Base-by-base conservation (phyloP, 805 yeast genomes). In the Barnettozyma botsteinii region DNA sequence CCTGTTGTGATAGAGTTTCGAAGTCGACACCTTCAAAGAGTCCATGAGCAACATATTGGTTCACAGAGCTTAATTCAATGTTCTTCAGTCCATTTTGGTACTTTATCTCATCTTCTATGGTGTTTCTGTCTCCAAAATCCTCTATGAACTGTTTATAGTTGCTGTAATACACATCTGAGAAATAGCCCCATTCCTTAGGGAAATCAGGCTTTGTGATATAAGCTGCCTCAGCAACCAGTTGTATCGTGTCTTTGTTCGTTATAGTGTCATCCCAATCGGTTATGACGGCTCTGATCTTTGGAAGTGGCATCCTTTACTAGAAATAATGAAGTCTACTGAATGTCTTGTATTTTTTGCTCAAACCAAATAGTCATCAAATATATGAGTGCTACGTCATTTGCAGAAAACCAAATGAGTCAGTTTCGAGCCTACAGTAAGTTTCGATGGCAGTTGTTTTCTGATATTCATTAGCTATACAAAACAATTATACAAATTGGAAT, bases 241-340 rank as follows among this genome's bases (percentile, higher is more conserved):
- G 55, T 22, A 79, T 70, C 1, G 87, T 78, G 55, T 80, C 86
- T 23, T 57, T 51, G 6, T 51, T 47, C 0, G 86, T 77, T 21
- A 77, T 66, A 0, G 86, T 80, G 31, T 79, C 85, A 53, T 80
- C 87, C 79, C 83, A 80, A 48, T 80, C 87, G 4, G 72, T 57
- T 2, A 78, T 64, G 10, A 78, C 46, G 28, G 49, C 49, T 24
- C 47, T 47, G 14, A 52, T 42, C 34, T 35, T 38, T n/a, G 50
- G 48, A 6, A 40, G 23, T 9, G 26, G 24, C 37, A 33, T 37
- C n/a, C n/a, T n/a, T n/a, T n/a, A n/a, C n/a, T n/a, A n/a, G n/a
- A n/a, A n/a, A n/a, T n/a, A n/a, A n/a, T n/a, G n/a, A n/a, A n/a
- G n/a, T n/a, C n/a, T n/a, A n/a, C n/a, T n/a, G n/a, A n/a, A n/a